Base-by-base conservation (phyloP, 2,329 filamentous ascomycete genomes). In the Paracoccidioides brasiliensis region DNA sequence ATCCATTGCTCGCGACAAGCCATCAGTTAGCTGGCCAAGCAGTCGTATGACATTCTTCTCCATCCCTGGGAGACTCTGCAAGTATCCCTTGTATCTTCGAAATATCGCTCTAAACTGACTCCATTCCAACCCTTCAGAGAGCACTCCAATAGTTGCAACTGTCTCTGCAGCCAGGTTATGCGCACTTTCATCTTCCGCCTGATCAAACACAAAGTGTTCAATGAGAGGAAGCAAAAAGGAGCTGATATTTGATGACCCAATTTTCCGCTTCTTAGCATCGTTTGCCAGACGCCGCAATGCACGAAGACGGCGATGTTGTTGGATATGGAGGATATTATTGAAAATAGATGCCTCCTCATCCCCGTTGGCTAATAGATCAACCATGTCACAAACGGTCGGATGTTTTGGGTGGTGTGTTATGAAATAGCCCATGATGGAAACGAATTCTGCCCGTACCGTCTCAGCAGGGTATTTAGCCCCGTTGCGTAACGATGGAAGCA, bases 191-290 rank as follows among this genome's bases (percentile, higher is more conserved):
- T 95, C 89, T 50, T 89, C 86, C 4, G 80, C 81, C 57, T 86
- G 82, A 57, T 90, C 86, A 66, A 95, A 91, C 30, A 96, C 85
- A 66, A 96, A 97, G 67, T 96, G 90, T 66, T 98, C 93, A 8
- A 97, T 77, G 22, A 98, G 76, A 0, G 93, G 94, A 43, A 98
- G 81, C 66, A 97, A 88, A 65, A 96, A 86, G 15, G 91, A 85
- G 57, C 85, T 84, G 59, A 95, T 78, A 64, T 95, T 95, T 53
- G 82, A 82, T 64, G 88, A 86, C 58, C 80, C 80, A 57, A 98
- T 75, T 51, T 81, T 77, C 10, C 80, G 77, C 55, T 78, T 78
- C 8, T 75, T 69, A 55, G 88, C 87, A 59, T 85, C 84, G 7
- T 78, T 74, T 55, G 86, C 83, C 10, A 98, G 76, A 56, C 88